Evolutionary conservation across 169 alveolate species (phyloP).

Genomic region (Plasmodium malariae): DNA sequence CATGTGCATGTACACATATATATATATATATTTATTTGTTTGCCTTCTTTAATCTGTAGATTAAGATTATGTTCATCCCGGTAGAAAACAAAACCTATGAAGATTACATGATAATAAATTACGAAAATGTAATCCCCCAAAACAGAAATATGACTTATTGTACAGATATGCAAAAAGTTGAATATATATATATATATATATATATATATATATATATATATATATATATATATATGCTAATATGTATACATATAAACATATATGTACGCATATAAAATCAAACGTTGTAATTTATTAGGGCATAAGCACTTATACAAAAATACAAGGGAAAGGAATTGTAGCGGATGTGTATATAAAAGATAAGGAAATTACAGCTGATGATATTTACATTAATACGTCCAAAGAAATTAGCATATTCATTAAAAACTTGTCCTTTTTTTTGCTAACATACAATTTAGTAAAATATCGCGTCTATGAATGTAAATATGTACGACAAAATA

Average conservation of each 20-base stretch:
- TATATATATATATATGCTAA: slow-evolving; percentile 11
- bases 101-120: slow-evolving; percentile 61
- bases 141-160: background rate
- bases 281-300: slow-evolving; percentile 44
- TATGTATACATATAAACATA: too few relatives aligned
- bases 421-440: slow-evolving; percentile 59
- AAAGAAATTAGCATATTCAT: slow-evolving; percentile 52
- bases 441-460: slow-evolving; percentile 37
- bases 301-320: slow-evolving; percentile 56
- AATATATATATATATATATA: background rate
- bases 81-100: slow-evolving; percentile 42
- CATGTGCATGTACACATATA: too few relatives aligned
- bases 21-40: background rate
- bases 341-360: slow-evolving; percentile 65
- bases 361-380: slow-evolving; percentile 41
- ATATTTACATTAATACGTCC: slow-evolving; percentile 27
- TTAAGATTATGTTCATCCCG: slow-evolving; percentile 43
- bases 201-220: background rate
- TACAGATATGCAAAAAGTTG: background rate
- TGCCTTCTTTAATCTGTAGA: slow-evolving; percentile 5
- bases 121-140: slow-evolving; percentile 47
- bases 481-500: slow-evolving; percentile 30
- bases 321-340: slow-evolving; percentile 51
- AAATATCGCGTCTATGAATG: slow-evolving; percentile 61
- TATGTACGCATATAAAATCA: background rate